These are phyloP conservation scores for Fusarium keratoplasticum DNA, from an alignment of 2,329 filamentous ascomycete genomes.

Conservation along the genomic window DNA sequence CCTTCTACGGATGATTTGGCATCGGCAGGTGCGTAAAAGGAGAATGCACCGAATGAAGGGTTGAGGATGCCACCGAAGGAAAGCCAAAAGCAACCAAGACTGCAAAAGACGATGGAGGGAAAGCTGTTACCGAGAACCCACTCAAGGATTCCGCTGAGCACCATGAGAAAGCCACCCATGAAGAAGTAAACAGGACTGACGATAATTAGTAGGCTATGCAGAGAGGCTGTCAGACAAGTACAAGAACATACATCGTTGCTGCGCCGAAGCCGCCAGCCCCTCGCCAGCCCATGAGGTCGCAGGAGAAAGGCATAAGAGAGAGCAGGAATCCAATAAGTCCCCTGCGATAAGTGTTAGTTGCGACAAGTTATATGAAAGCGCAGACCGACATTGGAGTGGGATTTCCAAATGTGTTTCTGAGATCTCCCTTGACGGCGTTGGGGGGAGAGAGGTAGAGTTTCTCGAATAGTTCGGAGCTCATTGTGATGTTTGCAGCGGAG, in stretches of 20 bases:
- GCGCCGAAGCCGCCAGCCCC: constrained; percentile 61
- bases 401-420: constrained; percentile 68
- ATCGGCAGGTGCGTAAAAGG: constrained; percentile 53
- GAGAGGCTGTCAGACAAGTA: no score
- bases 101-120: constrained; percentile 66
- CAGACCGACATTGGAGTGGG: constrained; percentile 66
- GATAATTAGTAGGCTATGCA: no score
- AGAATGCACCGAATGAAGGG: constrained; percentile 64
- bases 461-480: constrained; percentile 70
- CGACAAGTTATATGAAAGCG: accelerated
- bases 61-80: constrained; percentile 65
- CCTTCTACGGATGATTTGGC: constrained; percentile 53
- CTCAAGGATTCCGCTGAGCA: constrained; percentile 64
- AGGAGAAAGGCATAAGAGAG: constrained; percentile 60
- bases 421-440: constrained; percentile 60
- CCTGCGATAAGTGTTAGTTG: constrained; percentile 45
- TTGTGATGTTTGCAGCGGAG: constrained; percentile 51
- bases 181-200: constrained; percentile 61
- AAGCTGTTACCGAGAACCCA: constrained; percentile 71
- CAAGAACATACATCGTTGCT: no score
- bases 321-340: constrained; percentile 65
- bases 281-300: constrained; percentile 66
- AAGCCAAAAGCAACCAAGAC: constrained; percentile 67
- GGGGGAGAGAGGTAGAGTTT: constrained; percentile 69
- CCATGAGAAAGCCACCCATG: constrained; percentile 65